Percentiles rank a stretch among this genome's conserved stretches.
Conservation (phyloP, 2,329 filamentous ascomycete genomes). For the Epichloe sibirici region DNA sequence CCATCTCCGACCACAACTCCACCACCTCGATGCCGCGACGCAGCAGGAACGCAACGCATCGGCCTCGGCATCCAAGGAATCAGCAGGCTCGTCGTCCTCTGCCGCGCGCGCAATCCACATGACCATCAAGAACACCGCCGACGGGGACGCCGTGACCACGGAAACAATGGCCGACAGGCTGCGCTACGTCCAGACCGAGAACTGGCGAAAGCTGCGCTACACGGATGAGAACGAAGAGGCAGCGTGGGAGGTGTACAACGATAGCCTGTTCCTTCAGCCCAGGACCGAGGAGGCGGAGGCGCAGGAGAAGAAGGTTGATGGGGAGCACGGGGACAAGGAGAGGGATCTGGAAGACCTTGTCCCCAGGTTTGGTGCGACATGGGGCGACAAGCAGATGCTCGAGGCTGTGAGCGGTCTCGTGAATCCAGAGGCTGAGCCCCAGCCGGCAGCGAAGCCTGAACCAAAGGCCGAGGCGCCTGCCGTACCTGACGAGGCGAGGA, state of each 20-base stretch:
- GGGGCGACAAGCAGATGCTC: slow-evolving; percentile 32
- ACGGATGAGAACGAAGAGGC: slow-evolving; percentile 67
- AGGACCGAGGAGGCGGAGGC: slow-evolving; percentile 3
- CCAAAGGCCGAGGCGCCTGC: slow-evolving; percentile 15
- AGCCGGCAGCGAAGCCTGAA: slow-evolving; percentile 11
- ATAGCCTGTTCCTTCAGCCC: slow-evolving; percentile 44
- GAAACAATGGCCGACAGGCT: slow-evolving; percentile 68
- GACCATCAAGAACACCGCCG: slow-evolving; percentile 66
- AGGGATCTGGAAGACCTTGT: slow-evolving; percentile 24
- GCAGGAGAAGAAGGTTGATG: background rate
- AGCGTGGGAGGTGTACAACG: slow-evolving; percentile 65
- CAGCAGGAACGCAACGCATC: slow-evolving; percentile 50
- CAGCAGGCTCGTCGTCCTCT: slow-evolving; percentile 20
- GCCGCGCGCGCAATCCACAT: slow-evolving; percentile 73
- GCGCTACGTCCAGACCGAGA: slow-evolving; percentile 65
- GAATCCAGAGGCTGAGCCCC: slow-evolving; percentile 18
- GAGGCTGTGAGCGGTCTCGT: slow-evolving; percentile 33
- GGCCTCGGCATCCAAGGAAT: slow-evolving; percentile 24
- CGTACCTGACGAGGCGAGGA: slow-evolving; percentile 9
- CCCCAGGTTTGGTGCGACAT: slow-evolving; percentile 26
- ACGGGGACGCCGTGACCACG: slow-evolving; percentile 51
- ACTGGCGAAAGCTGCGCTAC: slow-evolving; percentile 70
- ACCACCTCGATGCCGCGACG: slow-evolving; percentile 76
- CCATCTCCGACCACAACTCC: slow-evolving; percentile 81
- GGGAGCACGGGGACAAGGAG: slow-evolving; percentile 9